Evolutionary conservation across 192 early-diverging fungal genomes (phyloP), one percentile per base, ranked within the genome.

Genomic region (Funneliformis geosporum): DNA sequence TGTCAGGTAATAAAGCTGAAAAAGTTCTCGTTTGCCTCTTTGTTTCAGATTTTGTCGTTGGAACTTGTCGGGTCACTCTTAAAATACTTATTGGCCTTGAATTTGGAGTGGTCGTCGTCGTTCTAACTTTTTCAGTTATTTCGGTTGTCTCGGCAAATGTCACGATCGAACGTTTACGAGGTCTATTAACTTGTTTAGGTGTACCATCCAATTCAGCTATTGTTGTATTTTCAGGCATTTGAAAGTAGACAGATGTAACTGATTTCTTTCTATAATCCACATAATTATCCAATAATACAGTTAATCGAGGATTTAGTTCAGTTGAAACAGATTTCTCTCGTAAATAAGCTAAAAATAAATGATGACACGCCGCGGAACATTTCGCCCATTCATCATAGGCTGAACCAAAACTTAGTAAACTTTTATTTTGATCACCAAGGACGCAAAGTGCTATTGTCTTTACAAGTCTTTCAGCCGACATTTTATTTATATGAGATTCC

Each of bases 231-330:
- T 33, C 33, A 42, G 40, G 44, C 12, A 40, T 8, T 50, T 72
- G 43, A 72, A 72, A 72, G 23, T 62, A 42, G 8, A 12, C 33
- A 3, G 76, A 66, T 3, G 76, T 61, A 1, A 70, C 42, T 2
- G 77, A 78, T 47, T 43, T 50, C 25, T 68, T 70, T 68, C 66
- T 28, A 67, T 62, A 23, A 18, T 79, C 77, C 10, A 60, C 62
- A 60, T 79, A 79, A 68, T 79, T 79, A 70, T 79, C 77, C 33
- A 79, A 43, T 39, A 79, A 70, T 21, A 44, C 39, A n/a, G 77
- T 70, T 70, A 79, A 60, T 25, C 67, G 4, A 38, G 77, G 67
- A 44, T 60, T 68, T n/a, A 79, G 27, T 42, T 44, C 23, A 33
- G n/a, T 33, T 12, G 8, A 23, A 39, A 55, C 5, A 25, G 67